These are phyloP conservation scores for Chrysanthemum makinoi DNA, from an alignment of 129 eudicot genomes.

Conservation along the genomic window DNA sequence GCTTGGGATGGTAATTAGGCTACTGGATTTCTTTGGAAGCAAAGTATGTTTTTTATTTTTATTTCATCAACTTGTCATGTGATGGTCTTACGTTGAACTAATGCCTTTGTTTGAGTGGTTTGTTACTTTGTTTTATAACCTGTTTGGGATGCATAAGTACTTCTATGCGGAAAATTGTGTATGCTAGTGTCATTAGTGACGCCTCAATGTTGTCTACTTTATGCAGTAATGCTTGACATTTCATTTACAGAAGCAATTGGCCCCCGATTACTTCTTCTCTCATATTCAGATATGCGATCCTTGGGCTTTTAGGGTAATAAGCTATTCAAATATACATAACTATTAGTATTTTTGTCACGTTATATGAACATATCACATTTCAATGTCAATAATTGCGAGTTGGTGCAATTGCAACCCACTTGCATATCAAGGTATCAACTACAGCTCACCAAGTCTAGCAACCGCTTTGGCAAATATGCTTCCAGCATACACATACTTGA, in stretches of 20 bases:
- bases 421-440: not conserved
- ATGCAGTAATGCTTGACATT: no score
- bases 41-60: not conserved
- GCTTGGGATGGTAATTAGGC: not conserved
- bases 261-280: not conserved
- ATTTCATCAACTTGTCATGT: not conserved
- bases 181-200: not conserved
- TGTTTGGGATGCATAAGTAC: not conserved
- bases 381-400: not conserved
- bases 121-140: not conserved
- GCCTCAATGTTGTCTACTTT: not conserved
- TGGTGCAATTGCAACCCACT: not conserved
- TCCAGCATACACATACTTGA: not conserved
- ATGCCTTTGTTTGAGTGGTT: not conserved
- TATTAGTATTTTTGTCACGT: not conserved
- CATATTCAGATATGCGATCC: not conserved
- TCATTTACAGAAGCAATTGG: no score
- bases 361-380: not conserved
- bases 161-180: not conserved
- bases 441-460: constrained; percentile 2
- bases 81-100: not conserved
- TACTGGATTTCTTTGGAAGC: not conserved
- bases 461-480: not conserved
- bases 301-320: constrained; percentile 3
- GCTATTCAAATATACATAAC: not conserved